Conservation (phyloP, 192 early-diverging fungal genomes). For the Coemansia sp. region DNA sequence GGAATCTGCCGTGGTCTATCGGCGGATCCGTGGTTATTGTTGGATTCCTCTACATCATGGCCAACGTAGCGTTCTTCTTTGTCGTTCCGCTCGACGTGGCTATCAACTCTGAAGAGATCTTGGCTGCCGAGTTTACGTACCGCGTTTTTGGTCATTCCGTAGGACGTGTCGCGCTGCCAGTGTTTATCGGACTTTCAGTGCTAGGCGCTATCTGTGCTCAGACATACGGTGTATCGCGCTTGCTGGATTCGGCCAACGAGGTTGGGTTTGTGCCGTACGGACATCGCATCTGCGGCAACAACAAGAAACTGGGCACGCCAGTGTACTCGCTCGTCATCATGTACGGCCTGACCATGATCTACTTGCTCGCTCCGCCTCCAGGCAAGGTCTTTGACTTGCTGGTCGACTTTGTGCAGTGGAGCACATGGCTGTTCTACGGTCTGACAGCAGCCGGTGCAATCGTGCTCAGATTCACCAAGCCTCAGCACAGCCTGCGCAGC, state of each 20-base stretch:
- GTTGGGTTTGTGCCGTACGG: constrained; percentile 60
- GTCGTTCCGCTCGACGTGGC: constrained; percentile 73
- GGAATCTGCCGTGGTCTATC: constrained; percentile 80
- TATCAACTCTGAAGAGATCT: constrained; percentile 62
- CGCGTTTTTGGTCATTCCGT: constrained; percentile 59
- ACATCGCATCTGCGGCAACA: constrained; percentile 45
- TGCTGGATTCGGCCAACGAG: constrained; percentile 59
- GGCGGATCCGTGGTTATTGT: constrained; percentile 73
- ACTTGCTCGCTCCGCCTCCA: constrained; percentile 61
- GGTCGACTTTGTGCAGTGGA: constrained; percentile 63
- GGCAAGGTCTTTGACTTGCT: constrained; percentile 67
- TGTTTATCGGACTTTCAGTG: constrained; percentile 59
- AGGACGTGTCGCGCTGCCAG: constrained; percentile 59
- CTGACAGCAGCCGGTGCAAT: constrained; percentile 60
- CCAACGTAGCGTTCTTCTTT: constrained; percentile 82
- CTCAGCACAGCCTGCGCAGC: constrained; percentile 47
- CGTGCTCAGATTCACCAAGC: constrained; percentile 51
- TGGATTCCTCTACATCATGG: constrained; percentile 74
- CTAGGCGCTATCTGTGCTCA: constrained; percentile 59
- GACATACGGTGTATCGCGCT: constrained; percentile 58
- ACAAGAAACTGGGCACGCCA: constrained; percentile 53
- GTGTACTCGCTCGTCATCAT: constrained; percentile 45
- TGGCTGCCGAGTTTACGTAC: constrained; percentile 63
- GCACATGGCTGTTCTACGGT: constrained; percentile 65
- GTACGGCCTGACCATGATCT: constrained; percentile 56